Evolutionary conservation across 2,329 filamentous ascomycete genomes (phyloP), one percentile per base, ranked within the genome.

Genomic region (Sclerotinia glacialis): DNA sequence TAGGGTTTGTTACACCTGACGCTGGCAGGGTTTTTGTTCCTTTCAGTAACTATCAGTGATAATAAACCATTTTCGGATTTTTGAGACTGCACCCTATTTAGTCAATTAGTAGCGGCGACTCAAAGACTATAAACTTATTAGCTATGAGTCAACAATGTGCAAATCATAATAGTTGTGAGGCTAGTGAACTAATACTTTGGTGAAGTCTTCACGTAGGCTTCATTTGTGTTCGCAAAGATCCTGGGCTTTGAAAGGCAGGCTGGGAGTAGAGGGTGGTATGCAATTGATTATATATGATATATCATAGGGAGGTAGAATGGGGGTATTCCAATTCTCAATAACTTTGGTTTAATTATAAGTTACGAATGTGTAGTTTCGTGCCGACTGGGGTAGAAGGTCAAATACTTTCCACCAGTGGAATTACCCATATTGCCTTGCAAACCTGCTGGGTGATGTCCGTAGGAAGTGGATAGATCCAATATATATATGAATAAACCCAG

Each of bases 391-490:
- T 47, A 37, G 18, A n/a, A 47, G 28, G 42, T 5, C 34, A 47
- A 47, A 34, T 47, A 34, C 56, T 47, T 47, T 60, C 42, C 56
- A 47, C 21, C 21, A 34, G 42, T 60, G n/a, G 21, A n/a, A 34
- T 14, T 49, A 8, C 8, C 44, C 28, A 46, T 18, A 18, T 23
- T 23, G n/a, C 56, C 56, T 60, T 60, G 28, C 7, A 60, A 18
- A 47, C 23, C 12, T 42, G 26, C 34, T 60, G 21, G 44, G 44
- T 60, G 44, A 47, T 47, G 44, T 18, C 34, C 28, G 21, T 28
- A 12, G 11, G 18, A 18, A 18, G 44, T 40, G 37, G 12, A 54
- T 23, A n/a, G 18, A 34, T 21, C 8, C 28, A n/a, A n/a, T n/a
- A n/a, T n/a, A 21, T n/a, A 12, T 53, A 53, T 11, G 12, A 56